Evolutionary conservation across 257 asterid genomes (phyloP).

Genomic region (Eustoma russellianum): DNA sequence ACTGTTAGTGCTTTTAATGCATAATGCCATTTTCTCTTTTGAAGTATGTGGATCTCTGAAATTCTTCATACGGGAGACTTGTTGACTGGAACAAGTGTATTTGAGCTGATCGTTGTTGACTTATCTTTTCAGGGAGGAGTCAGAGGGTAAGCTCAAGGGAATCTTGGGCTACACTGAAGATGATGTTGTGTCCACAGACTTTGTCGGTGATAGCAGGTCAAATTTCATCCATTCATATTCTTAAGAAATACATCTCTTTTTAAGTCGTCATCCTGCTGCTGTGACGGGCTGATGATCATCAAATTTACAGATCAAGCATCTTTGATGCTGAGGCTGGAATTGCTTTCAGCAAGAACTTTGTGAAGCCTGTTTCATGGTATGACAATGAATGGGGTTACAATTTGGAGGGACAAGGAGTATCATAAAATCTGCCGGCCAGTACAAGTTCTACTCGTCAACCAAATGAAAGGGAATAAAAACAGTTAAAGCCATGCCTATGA

Average conservation of each 20-base stretch:
- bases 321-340: slow-evolving; percentile 82
- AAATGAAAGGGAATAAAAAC: too few species aligned
- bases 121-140: slow-evolving; percentile 8
- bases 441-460: too few species aligned
- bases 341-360: slow-evolving; percentile 52
- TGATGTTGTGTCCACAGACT: slow-evolving; percentile 49
- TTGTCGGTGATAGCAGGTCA: slow-evolving; percentile 50
- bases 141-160: slow-evolving; percentile 46
- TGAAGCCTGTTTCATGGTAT: slow-evolving; percentile 64
- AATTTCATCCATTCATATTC: background rate
- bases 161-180: slow-evolving; percentile 54
- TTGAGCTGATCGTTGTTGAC: background rate
- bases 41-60: too few species aligned
- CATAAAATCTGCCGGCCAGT: too few species aligned
- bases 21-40: too few species aligned
- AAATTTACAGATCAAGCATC: slow-evolving; percentile 50
- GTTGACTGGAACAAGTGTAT: too few species aligned
- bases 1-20: too few species aligned
- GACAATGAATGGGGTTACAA: slow-evolving; percentile 79
- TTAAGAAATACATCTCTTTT: background rate
- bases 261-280: background rate
- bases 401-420: too few species aligned
- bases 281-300: background rate
- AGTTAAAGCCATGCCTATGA: too few species aligned
- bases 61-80: too few species aligned